phyloP scores from a whole-genome alignment of 345 rosid species.

The Citrus unshiu region DNA sequence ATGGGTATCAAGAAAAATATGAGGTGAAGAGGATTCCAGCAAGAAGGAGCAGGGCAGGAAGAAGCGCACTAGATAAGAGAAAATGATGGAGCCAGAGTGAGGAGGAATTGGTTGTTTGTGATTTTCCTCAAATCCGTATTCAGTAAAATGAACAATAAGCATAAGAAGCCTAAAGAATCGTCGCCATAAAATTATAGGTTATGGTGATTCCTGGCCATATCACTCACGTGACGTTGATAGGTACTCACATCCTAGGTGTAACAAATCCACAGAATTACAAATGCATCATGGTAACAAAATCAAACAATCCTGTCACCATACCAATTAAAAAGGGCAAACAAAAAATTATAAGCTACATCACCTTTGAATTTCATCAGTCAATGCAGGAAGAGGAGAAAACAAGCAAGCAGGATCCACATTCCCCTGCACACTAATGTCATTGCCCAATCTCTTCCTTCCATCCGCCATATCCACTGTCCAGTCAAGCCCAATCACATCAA shows the following conservation, averaged over 20 bases:
- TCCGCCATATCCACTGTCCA: slow-evolving; percentile 97
- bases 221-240: background rate
- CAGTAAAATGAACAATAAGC: background rate
- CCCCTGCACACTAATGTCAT: slow-evolving; percentile 71
- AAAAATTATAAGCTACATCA: slow-evolving; percentile 7
- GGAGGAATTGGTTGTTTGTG: background rate
- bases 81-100: background rate
- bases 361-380: slow-evolving; percentile 83
- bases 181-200: background rate
- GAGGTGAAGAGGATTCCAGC: background rate
- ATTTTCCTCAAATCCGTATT: background rate
- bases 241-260: background rate
- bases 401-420: slow-evolving; percentile 86
- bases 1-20: background rate
- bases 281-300: background rate
- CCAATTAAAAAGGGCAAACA: background rate
- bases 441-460: slow-evolving; percentile 75
- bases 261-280: background rate
- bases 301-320: background rate
- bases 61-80: background rate
- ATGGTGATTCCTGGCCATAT: background rate
- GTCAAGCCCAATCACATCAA: slow-evolving; percentile 93
- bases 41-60: background rate
- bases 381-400: slow-evolving; percentile 71
- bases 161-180: background rate